phyloP scores from a whole-genome alignment of 495 filamentous ascomycete genomes.

The Penicillium maclennaniae region DNA sequence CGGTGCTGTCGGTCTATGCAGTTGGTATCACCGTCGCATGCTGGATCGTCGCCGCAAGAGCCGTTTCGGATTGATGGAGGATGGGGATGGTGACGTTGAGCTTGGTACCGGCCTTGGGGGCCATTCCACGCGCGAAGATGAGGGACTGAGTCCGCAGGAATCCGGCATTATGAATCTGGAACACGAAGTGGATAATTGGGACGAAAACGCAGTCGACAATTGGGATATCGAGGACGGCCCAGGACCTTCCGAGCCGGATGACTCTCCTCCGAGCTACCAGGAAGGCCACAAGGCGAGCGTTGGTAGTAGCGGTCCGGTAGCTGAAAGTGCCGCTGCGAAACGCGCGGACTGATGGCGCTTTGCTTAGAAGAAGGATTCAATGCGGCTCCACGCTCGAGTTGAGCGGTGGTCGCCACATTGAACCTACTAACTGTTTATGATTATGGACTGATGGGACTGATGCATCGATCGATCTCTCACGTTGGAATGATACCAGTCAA shows the following conservation, averaged over 20 bases:
- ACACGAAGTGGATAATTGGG: constrained; percentile 78
- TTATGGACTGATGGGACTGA: constrained; percentile 19
- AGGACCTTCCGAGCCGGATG: constrained; percentile 9
- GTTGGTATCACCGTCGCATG: constrained; percentile 94
- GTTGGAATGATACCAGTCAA: constrained; percentile 19
- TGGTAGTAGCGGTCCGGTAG: background rate
- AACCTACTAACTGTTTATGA: constrained; percentile 3
- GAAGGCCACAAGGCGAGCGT: constrained; percentile 11
- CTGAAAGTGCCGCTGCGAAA: constrained; percentile 10
- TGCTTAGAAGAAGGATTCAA: background rate
- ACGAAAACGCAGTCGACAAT: constrained; percentile 70
- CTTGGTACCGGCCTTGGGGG: constrained; percentile 48
- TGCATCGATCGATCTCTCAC: constrained; percentile 16
- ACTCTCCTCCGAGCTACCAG: constrained; percentile 20
- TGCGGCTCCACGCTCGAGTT: background rate
- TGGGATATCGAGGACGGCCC: constrained; percentile 63
- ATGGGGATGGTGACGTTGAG: constrained; percentile 52
- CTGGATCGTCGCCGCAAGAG: constrained; percentile 78
- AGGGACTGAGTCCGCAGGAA: constrained; percentile 56
- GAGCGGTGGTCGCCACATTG: background rate
- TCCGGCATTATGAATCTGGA: constrained; percentile 55
- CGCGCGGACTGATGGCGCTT: constrained; percentile 16
- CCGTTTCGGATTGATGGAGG: constrained; percentile 64
- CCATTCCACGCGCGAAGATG: constrained; percentile 43
- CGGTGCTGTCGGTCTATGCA: constrained; percentile 65